Conservation (phyloP, 2,329 filamentous ascomycete genomes). For the Aquanectria penicillioides region DNA sequence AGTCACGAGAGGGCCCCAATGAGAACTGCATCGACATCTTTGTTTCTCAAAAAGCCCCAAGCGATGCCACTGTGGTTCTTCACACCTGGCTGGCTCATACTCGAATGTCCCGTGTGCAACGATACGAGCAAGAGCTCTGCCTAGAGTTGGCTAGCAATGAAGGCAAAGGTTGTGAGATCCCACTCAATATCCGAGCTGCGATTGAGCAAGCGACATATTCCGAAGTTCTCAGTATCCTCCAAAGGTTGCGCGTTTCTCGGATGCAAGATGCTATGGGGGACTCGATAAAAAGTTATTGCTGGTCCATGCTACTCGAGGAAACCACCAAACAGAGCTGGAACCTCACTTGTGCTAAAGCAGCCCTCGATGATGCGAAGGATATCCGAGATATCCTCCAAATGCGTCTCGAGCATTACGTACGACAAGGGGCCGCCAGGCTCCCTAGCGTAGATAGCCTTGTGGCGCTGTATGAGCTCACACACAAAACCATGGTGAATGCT, state of each 20-base stretch:
- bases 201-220: conserved; percentile 23
- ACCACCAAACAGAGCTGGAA: conserved; percentile 22
- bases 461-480: conserved; percentile 7
- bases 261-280: conserved; percentile 6
- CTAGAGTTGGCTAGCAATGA: conserved; percentile 16
- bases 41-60: conserved; percentile 18
- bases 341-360: conserved; percentile 6
- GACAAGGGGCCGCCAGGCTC: conserved; percentile 5
- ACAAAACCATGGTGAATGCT: conserved; percentile 2
- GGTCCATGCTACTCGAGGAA: conserved; percentile 18
- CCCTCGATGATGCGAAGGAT: conserved; percentile 10
- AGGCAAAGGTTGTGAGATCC: not conserved
- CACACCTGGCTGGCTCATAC: conserved; percentile 25
- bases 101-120: conserved; percentile 5
- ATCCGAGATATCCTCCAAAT: conserved; percentile 14
- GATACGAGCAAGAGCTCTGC: conserved; percentile 19
- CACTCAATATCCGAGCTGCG: conserved; percentile 19
- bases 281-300: conserved; percentile 14
- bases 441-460: conserved; percentile 23
- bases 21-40: conserved; percentile 19
- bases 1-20: not conserved
- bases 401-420: conserved; percentile 16
- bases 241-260: conserved; percentile 11
- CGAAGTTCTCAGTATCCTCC: conserved; percentile 21
- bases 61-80: conserved; percentile 19